Base-by-base conservation (phyloP, 2,329 filamentous ascomycete species). In the Blastomyces percursus region DNA sequence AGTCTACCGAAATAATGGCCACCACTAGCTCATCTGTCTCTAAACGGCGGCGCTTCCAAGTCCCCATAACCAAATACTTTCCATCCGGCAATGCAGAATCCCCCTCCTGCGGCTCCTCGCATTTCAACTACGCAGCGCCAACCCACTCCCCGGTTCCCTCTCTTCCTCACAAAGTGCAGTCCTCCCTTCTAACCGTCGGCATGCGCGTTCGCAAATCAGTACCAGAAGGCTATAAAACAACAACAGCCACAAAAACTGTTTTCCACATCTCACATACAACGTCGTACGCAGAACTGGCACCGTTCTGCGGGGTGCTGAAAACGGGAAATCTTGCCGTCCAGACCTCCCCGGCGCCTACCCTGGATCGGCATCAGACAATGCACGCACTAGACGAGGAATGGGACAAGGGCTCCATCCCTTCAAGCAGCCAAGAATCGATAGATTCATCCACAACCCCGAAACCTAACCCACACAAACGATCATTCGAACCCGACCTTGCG, bases 181-280 rank as follows among this genome's bases (percentile, higher is more conserved):
- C 91, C 44, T 89, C 89, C 65, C 86, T 97, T n/a, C 81, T 96
- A 51, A 90, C 83, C 69, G 93, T 97, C 66, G 93, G 93, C 70
- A 96, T 96, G 91, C 87, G 93, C 30, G 83, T 97, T 59, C 88
- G 93, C 72, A 97, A 97, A 78, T 89, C 89, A 12, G 89, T 97
- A 8, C 88, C 91, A 0, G 92, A 96, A 73, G 93, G 93, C 64
- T 96, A 96, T 82, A 95, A 96, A 79, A 96, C 90, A 38, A 60
- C 67, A 79, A 60, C 67, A 69, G 69, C 66, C 58, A 64, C 63
- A 62, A 24, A 48, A 12, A 12, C 60, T 14, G 32, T 2, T 9
- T 27, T 59, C 44, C 44, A 32, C 44, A 46, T 57, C 7, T 30
- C 16, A 38, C 21, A 51, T 40, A 48, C 51, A 55, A 70, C 68